Base-by-base conservation (phyloP, 768 basidiomycete species). In the Rubroboletus pulcherrimus region DNA sequence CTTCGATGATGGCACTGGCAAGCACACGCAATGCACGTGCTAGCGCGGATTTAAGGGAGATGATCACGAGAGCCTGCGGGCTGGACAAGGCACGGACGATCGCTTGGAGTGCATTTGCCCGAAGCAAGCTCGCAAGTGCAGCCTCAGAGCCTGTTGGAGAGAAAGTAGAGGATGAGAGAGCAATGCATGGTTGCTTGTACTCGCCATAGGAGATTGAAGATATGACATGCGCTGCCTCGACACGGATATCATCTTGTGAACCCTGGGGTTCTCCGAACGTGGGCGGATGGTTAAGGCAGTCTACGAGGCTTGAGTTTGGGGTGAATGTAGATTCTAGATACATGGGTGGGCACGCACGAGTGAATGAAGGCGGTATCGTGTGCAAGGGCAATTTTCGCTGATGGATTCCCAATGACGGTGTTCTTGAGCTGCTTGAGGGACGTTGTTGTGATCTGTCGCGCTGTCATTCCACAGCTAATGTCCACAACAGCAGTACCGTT, bases 391-490 rank as follows among this genome's bases (percentile, higher is more conserved):
- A 76, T 65, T 67, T 92, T 92, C 1, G 87, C 86, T 0, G 82
- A 80, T 0, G 87, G 89, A 58, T 91, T 92, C 2, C 90, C 90
- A 38, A 91, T 91, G 47, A 91, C 85, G 1, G 77, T 67, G 68
- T 91, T 91, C 72, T 91, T 91, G 56, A 83, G 78, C 56, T 77
- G 74, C 72, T 89, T 91, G 59, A 90, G 80, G 1, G 69, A 57
- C 2, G 56, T 58, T 2, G 65, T 63, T 0, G 70, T 58, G 53
- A 71, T 66, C 44, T 60, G 66, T 53, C 71, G 62, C 19, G 72
- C 66, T 33, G 71, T 72, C 71, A 72, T 63, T 19, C 6, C 29
- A 97, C 92, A 2, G 82, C 79, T 61, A n/a, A 24, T 26, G 15
- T 43, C 24, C 24, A 1, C 24, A 26, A 19, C 50, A 7, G 12